These are phyloP conservation scores for Xylariaceae sp. DNA, from an alignment of 2,329 filamentous ascomycete genomes.

Conservation along the genomic window DNA sequence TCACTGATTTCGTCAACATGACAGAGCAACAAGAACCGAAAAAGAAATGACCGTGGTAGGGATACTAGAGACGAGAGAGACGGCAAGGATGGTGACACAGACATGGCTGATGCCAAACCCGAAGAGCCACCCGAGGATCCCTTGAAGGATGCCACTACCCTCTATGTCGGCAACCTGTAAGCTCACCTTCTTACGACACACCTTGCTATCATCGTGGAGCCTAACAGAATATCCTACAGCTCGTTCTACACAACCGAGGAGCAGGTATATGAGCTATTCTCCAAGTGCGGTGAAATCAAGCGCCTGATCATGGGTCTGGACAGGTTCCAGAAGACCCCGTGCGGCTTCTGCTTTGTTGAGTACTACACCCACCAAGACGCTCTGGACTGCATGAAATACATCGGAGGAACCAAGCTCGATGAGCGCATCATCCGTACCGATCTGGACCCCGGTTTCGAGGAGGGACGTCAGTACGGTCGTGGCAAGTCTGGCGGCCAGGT, in stretches of 20 bases:
- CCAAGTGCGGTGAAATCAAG: conserved; percentile 97
- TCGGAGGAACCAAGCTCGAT: conserved; percentile 96
- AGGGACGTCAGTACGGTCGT: conserved; percentile 92
- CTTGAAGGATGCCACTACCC: conserved; percentile 82
- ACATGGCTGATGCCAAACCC: conserved; percentile 37
- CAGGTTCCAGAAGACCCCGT: conserved; percentile 94
- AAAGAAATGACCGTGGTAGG: conserved; percentile 51
- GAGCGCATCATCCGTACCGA: conserved; percentile 96
- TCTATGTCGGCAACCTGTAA: conserved; percentile 96
- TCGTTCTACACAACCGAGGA: conserved; percentile 99
- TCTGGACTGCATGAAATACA: conserved; percentile 96
- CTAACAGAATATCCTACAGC: conserved; percentile 41
- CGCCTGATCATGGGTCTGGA: conserved; percentile 97
- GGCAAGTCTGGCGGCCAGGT: conserved; percentile 97
- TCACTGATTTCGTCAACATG: conserved; percentile 7
- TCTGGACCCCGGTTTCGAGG: conserved; percentile 90
- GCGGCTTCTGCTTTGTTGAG: conserved; percentile 99
- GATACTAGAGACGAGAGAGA: conserved; percentile 47
- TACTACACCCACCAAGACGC: conserved; percentile 98
- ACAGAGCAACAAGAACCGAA: conserved; percentile 64
- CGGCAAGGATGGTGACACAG: conserved; percentile 52
- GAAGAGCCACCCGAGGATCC: conserved; percentile 69
- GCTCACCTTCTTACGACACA: conserved; percentile 11
- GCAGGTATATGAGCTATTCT: conserved; percentile 95
- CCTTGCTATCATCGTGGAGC: background rate